Evolutionary conservation across 2,329 filamentous ascomycete species (phyloP).

Genomic region (Triangularia verruculosa): DNA sequence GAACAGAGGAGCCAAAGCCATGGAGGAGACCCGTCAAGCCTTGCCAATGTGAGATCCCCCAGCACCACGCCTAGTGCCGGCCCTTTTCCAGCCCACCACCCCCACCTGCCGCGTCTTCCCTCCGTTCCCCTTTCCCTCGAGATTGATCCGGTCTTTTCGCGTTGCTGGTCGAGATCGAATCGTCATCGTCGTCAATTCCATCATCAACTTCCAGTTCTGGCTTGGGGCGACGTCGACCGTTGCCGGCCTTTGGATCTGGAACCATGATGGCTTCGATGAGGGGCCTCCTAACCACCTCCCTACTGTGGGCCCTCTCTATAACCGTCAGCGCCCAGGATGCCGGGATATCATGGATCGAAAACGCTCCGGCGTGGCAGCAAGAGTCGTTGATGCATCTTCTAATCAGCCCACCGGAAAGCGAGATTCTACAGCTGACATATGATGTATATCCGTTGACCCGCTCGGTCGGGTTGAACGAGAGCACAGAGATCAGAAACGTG

Average conservation of each 20-base stretch:
- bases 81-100: constrained; percentile 14
- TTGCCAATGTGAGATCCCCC: not conserved
- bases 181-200: constrained; percentile 12
- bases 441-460: constrained; percentile 46
- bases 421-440: constrained; percentile 24
- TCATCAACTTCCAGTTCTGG: constrained; percentile 12
- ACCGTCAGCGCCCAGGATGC: constrained; percentile 15
- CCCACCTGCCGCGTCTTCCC: constrained; percentile 11
- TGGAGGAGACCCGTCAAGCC: not conserved
- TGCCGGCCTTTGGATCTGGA: constrained; percentile 27
- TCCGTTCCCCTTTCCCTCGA: not conserved
- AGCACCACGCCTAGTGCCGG: constrained; percentile 25
- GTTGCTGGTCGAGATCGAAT: not conserved
- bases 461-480: constrained; percentile 42
- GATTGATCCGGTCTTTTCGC: constrained; percentile 16
- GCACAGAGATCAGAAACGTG: constrained; percentile 38
- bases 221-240: constrained; percentile 39
- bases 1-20: constrained; percentile 26
- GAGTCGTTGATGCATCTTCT: constrained; percentile 41
- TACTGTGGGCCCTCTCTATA: constrained; percentile 32
- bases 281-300: constrained; percentile 27
- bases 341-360: constrained; percentile 30
- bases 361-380: constrained; percentile 40
- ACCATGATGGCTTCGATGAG: constrained; percentile 33
- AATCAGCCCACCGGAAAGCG: constrained; percentile 34